These are phyloP conservation scores for Coemansia sp. DNA, from an alignment of 192 early-diverging fungal species.

Conservation along the genomic window DNA sequence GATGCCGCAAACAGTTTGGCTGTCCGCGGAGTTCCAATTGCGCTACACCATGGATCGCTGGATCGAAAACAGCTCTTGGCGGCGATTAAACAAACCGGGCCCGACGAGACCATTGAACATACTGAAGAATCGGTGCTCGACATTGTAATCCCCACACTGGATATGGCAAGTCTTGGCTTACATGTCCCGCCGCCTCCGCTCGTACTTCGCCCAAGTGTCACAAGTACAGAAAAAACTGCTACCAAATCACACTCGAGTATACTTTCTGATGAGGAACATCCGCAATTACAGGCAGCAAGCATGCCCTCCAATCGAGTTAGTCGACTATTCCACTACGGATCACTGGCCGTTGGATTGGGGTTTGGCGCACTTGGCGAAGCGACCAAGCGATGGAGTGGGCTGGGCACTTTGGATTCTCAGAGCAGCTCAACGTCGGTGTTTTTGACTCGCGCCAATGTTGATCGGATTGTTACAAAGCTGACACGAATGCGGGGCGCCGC, in stretches of 20 bases:
- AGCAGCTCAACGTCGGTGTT: slow-evolving; percentile 56
- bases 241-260: background rate
- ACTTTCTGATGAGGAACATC: slow-evolving; percentile 1
- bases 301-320: slow-evolving; percentile 79
- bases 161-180: slow-evolving; percentile 20
- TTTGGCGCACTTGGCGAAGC: slow-evolving; percentile 70
- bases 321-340: slow-evolving; percentile 81
- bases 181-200: slow-evolving; percentile 35
- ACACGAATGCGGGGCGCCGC: slow-evolving; percentile 95
- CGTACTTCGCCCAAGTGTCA: slow-evolving; percentile 13
- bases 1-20: background rate
- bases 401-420: slow-evolving; percentile 27
- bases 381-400: slow-evolving; percentile 59
- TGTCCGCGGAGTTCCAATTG: slow-evolving; percentile 7
- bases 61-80: slow-evolving; percentile 22
- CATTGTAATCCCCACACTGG: slow-evolving; percentile 17
- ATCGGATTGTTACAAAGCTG: slow-evolving; percentile 81
- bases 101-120: background rate
- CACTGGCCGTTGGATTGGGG: slow-evolving; percentile 69
- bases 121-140: background rate
- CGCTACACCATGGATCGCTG: slow-evolving; percentile 27
- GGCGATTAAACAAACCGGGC: background rate
- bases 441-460: slow-evolving; percentile 76
- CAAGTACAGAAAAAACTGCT: background rate
- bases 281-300: slow-evolving; percentile 24